Evolutionary conservation across 2,329 filamentous ascomycete species (phyloP).

Genomic region (Colletotrichum siamense): DNA sequence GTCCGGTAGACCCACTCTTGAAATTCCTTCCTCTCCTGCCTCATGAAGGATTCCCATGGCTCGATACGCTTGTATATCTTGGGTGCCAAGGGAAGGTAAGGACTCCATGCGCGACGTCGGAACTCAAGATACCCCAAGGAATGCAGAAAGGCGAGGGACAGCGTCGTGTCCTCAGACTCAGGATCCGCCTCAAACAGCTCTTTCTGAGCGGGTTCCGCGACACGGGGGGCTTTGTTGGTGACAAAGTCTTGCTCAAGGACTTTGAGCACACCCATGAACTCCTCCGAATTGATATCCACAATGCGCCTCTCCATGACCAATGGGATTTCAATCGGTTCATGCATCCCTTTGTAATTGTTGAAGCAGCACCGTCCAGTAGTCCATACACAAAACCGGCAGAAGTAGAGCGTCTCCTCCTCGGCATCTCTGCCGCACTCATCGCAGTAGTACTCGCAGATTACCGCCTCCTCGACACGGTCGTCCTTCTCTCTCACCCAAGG

Average conservation of each 20-base stretch:
- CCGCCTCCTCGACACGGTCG: background rate
- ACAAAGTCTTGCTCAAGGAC: background rate
- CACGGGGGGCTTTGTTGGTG: background rate
- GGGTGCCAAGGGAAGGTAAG: conserved; percentile 22
- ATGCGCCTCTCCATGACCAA: background rate
- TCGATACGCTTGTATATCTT: conserved; percentile 16
- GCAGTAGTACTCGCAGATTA: background rate
- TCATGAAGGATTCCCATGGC: conserved; percentile 18
- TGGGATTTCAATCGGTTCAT: background rate
- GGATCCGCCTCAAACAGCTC: background rate
- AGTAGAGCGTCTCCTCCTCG: conserved; percentile 3
- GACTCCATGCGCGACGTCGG: conserved; percentile 24
- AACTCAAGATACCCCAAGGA: conserved; percentile 29
- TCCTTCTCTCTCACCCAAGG: background rate
- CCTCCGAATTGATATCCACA: conserved; percentile 6
- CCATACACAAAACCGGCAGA: conserved; percentile 9
- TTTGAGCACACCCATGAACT: background rate
- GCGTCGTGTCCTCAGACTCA: conserved; percentile 11
- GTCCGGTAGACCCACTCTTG: conserved; percentile 18
- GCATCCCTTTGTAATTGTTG: background rate
- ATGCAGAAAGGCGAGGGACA: conserved; percentile 29
- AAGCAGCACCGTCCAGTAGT: background rate
- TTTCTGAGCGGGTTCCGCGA: background rate
- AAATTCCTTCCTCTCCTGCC: background rate
- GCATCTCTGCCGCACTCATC: background rate